A percentile compares a stretch with the other conserved stretches of the same genome.
phyloP scores from a whole-genome alignment of 2,329 filamentous ascomycete species.

The Aspergillus fumigatus region DNA sequence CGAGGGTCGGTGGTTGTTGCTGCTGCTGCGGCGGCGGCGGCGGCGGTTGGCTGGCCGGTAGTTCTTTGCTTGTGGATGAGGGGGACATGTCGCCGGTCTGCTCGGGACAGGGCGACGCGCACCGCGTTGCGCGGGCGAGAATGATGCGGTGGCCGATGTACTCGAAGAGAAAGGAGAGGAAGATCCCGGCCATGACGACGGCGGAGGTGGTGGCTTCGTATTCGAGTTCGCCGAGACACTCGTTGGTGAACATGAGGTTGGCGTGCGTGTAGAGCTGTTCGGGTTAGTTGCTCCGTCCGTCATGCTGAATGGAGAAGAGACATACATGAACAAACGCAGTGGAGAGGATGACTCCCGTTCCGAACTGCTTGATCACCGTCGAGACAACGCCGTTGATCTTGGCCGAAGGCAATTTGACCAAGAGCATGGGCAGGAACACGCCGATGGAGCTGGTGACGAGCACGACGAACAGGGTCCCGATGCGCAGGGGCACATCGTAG shows the following conservation, averaged over 20 bases:
- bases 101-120: conserved; percentile 11
- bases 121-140: conserved; percentile 10
- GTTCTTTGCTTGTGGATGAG: conserved; percentile 4
- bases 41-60: conserved; percentile 1
- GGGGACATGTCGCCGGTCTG: background rate
- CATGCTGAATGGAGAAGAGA: background rate
- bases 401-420: conserved; percentile 54
- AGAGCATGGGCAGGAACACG: conserved; percentile 63
- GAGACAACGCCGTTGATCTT: conserved; percentile 47
- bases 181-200: conserved; percentile 69
- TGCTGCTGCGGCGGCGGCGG: too few relatives aligned
- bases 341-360: conserved; percentile 38
- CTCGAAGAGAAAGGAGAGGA: conserved; percentile 68
- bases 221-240: conserved; percentile 60
- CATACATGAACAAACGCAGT: conserved; percentile 39
- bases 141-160: conserved; percentile 61
- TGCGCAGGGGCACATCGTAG: conserved; percentile 64
- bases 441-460: conserved; percentile 64
- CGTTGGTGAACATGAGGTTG: conserved; percentile 65
- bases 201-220: conserved; percentile 68
- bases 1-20: conserved; percentile 12
- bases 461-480: conserved; percentile 69
- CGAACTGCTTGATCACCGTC: conserved; percentile 60
- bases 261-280: conserved; percentile 68
- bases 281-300: background rate